Base-by-base conservation (phyloP, 1,284 basidiomycete species). In the Leccinum subrobustum region DNA sequence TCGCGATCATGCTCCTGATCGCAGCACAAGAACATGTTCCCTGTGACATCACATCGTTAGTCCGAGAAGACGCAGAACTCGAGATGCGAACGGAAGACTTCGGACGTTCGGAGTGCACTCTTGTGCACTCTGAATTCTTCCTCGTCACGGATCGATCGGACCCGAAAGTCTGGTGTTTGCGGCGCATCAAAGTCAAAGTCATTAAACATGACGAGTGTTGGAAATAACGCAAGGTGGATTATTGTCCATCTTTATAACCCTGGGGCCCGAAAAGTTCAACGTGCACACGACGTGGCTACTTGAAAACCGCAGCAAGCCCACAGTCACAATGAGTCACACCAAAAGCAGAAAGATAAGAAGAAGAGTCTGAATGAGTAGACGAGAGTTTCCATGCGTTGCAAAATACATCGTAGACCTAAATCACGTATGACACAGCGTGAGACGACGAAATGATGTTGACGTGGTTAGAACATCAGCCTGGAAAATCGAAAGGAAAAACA, bases 1-100 rank as follows among this genome's bases (percentile, higher is more conserved):
- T 42, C 59, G 9, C 18, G 56, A 64, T 61, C 55, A 48, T 67
- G 60, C 51, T 61, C 68, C 20, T 72, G 67, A 50, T 84, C 79
- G 64, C 85, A 87, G 63, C 80, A 80, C 31, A 76, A 70, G 68
- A 89, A 87, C 87, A 89, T 88, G 67, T 85, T 79, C 27, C 78
- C 86, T 88, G 69, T 33, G 63, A 67, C 55, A 56, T 55, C 63
- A 62, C 18, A 54, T 33, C 60, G 60, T 63, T 57, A 64, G 60
- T 57, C 6, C 27, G 52, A 52, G 58, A 55, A 59, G 47, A 56
- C 20, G 33, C 29, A 53, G 57, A 31, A 20, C 59, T 60, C 44
- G 47, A 18, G 59, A 58, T 23, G 72, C 83, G 65, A 75, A 87
- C 87, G 74, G 66, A 89, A 88, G 61, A 87, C 79, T 66, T 83